These are phyloP conservation scores for Cyclospora cayetanensis DNA, from an alignment of 169 alveolate species.

Conservation along the genomic window DNA sequence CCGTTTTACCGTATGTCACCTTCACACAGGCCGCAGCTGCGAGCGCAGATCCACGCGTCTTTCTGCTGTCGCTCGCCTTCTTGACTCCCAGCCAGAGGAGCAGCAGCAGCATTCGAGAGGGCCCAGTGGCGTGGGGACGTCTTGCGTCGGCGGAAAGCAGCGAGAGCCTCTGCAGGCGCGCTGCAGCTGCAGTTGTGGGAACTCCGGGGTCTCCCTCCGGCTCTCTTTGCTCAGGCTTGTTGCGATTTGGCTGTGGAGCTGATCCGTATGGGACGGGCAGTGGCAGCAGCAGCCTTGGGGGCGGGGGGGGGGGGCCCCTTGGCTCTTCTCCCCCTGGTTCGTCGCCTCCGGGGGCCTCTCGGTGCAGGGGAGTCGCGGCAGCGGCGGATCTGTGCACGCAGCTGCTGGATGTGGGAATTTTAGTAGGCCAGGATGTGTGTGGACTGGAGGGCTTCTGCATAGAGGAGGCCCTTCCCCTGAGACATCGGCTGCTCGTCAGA, in stretches of 20 bases:
- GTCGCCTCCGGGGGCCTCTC: neutral
- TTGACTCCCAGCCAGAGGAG: neutral
- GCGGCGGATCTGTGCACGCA: neutral
- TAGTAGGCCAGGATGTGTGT: conserved; percentile 40
- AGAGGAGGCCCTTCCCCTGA: conserved; percentile 37
- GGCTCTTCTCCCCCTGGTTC: neutral
- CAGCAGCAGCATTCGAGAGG: neutral
- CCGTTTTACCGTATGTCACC: neutral
- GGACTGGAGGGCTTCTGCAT: conserved; percentile 70
- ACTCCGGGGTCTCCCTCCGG: neutral
- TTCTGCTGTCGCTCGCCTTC: conserved; percentile 30
- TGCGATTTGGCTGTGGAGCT: neutral
- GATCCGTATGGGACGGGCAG: neutral
- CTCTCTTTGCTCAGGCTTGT: neutral
- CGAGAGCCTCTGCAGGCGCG: neutral
- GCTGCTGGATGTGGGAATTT: conserved; percentile 57
- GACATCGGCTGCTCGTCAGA: conserved; percentile 40
- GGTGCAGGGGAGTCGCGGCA: neutral
- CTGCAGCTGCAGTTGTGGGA: neutral
- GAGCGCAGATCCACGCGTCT: conserved; percentile 60
- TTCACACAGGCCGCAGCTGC: conserved; percentile 46
- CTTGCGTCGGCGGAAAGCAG: neutral
- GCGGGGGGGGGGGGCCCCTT: neutral
- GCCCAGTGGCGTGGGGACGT: neutral
- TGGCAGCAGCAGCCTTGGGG: conserved; percentile 22